These are phyloP conservation scores for Paradendryphiella salina DNA, from an alignment of 2,329 filamentous ascomycete genomes.

Conservation along the genomic window DNA sequence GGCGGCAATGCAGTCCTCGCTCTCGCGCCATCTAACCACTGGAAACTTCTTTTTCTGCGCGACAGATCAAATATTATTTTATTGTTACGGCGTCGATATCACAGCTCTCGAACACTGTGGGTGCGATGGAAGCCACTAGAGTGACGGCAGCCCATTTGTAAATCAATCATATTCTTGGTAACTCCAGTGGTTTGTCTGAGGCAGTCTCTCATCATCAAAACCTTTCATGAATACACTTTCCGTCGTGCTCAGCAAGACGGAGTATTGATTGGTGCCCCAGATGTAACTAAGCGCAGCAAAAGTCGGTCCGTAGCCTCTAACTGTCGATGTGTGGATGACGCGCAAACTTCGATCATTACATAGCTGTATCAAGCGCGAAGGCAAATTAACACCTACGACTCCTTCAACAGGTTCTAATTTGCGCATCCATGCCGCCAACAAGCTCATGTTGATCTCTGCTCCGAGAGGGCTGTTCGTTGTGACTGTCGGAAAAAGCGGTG, in stretches of 20 bases:
- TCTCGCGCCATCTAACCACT: too few species aligned
- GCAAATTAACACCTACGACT: background rate
- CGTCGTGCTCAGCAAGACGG: conserved; percentile 3
- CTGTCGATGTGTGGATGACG: background rate
- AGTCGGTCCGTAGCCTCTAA: background rate
- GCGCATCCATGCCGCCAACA: background rate
- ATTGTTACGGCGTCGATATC: too few species aligned
- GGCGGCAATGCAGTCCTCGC: too few species aligned
- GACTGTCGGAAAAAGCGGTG: background rate
- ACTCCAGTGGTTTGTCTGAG: conserved; percentile 12
- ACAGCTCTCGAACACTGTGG: too few species aligned
- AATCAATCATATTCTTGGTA: conserved; percentile 14
- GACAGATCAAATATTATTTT: too few species aligned
- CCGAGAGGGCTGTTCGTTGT: background rate
- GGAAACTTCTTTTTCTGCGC: too few species aligned
- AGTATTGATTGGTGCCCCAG: conserved; percentile 7
- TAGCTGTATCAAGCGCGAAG: background rate
- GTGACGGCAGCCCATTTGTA: conserved; percentile 13
- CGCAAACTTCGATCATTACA: background rate
- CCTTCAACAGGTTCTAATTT: background rate
- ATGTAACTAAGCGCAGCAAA: conserved; percentile 15
- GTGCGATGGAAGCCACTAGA: conserved; percentile 8
- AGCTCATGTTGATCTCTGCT: background rate
- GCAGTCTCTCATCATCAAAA: conserved; percentile 5
- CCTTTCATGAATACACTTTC: background rate